These are phyloP conservation scores for Leishmania tarentolae DNA, from an alignment of 208 protist species.

Conservation along the genomic window DNA sequence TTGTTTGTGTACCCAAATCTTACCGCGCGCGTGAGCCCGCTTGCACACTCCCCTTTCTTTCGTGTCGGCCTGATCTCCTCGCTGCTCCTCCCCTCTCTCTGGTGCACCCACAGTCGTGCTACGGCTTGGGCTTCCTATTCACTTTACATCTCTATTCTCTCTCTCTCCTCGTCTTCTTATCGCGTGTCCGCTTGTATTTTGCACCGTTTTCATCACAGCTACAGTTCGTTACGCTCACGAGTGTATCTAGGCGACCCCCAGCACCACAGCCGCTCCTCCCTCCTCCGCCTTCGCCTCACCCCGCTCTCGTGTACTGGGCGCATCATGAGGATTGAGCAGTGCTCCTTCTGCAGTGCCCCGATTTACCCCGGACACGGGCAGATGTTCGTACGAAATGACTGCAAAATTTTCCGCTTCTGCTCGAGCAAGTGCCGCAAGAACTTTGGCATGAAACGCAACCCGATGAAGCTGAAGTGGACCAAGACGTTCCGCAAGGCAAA, in stretches of 20 bases:
- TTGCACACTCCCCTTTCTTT: not conserved
- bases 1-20: not conserved
- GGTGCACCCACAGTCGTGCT: not conserved
- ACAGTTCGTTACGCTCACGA: not conserved
- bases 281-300: not conserved
- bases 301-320: not conserved
- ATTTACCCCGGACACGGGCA: slow-evolving; percentile 99
- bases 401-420: slow-evolving; percentile 97
- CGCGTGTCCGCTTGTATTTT: not conserved
- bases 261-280: not conserved
- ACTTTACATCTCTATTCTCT: not conserved
- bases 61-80: not conserved
- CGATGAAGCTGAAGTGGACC: slow-evolving; percentile 99
- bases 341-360: slow-evolving; percentile 97
- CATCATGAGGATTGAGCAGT: slow-evolving; percentile 97
- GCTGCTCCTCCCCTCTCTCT: not conserved
- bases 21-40: not conserved
- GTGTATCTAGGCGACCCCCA: not conserved
- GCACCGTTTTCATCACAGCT: not conserved
- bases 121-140: not conserved
- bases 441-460: slow-evolving; percentile 99
- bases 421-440: slow-evolving; percentile 98
- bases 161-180: not conserved
- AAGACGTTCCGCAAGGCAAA: slow-evolving; percentile 98
- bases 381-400: slow-evolving; percentile 99